These are phyloP conservation scores for Amphibolis antarctica DNA, from an alignment of 106 monocot genomes.

Conservation along the genomic window DNA sequence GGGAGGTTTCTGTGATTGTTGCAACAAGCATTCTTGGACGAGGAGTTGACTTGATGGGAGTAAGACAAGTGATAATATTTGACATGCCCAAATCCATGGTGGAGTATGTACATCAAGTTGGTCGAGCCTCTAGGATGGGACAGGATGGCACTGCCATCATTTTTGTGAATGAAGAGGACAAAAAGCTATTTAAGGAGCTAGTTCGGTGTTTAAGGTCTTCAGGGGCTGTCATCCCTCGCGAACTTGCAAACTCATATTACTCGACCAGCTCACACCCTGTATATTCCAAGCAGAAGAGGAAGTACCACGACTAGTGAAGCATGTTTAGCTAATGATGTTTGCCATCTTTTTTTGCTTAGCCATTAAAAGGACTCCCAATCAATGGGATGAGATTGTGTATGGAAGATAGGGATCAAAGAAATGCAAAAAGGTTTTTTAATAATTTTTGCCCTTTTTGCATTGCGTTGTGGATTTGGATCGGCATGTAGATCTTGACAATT, in stretches of 20 bases:
- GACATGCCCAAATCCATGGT: conserved; percentile 79
- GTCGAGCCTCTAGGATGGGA: conserved; percentile 83
- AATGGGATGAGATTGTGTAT: too few relatives aligned
- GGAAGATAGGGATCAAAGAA: too few relatives aligned
- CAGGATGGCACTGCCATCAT: conserved; percentile 50
- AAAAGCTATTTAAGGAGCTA: conserved; percentile 56
- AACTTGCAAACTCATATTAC: conserved; percentile 47
- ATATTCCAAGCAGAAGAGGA: conserved; percentile 28
- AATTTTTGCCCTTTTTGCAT: too few relatives aligned
- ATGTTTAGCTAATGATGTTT: too few relatives aligned
- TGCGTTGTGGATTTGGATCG: too few relatives aligned
- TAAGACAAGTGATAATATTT: conserved; percentile 70
- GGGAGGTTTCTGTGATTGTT: conserved; percentile 63
- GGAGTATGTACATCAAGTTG: conserved; percentile 80
- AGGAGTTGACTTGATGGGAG: conserved; percentile 61
- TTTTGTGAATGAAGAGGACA: conserved; percentile 77
- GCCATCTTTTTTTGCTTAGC: too few relatives aligned
- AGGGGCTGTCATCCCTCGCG: conserved; percentile 52
- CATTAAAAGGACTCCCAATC: too few relatives aligned
- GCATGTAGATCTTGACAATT: too few relatives aligned
- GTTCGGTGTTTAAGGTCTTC: conserved; percentile 45
- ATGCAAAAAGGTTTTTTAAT: too few relatives aligned
- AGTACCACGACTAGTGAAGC: not conserved
- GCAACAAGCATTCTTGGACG: conserved; percentile 73
- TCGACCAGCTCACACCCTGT: conserved; percentile 7